These are phyloP conservation scores for Verbascum thapsus DNA, from an alignment of 257 asterid genomes.

Conservation along the genomic window DNA sequence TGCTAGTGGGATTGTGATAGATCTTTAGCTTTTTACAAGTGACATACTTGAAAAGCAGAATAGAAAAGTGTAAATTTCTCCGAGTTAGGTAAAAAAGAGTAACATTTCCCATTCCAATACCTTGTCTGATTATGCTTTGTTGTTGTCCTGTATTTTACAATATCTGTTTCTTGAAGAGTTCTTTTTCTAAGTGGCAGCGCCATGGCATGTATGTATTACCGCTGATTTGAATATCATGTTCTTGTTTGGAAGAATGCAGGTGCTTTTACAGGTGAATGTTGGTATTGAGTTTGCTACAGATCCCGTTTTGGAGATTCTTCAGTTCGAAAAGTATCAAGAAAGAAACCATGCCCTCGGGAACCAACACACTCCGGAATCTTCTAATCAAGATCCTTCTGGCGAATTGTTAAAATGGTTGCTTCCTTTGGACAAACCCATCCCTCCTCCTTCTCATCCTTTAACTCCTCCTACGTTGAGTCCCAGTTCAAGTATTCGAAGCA, in stretches of 20 bases:
- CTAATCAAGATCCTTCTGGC: constrained; percentile 71
- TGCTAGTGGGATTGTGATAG: constrained; percentile 3
- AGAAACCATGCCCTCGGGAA: constrained; percentile 49
- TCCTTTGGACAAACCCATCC: constrained; percentile 86
- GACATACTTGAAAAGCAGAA: constrained; percentile 7
- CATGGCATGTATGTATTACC: constrained; percentile 31
- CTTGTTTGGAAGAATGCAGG: constrained; percentile 98
- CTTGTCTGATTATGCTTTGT: constrained; percentile 6
- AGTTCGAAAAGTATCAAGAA: constrained; percentile 80
- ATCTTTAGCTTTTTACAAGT: background rate
- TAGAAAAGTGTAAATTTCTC: background rate
- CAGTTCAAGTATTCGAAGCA: constrained; percentile 66
- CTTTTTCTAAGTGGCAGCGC: constrained; percentile 17
- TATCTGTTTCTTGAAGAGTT: constrained; percentile 6
- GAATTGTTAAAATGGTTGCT: constrained; percentile 88
- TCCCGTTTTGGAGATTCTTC: constrained; percentile 95
- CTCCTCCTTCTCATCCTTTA: constrained; percentile 65
- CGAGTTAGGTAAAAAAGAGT: constrained; percentile 8
- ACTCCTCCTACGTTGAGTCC: constrained; percentile 73
- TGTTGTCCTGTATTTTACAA: constrained; percentile 6
- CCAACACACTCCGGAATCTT: constrained; percentile 39
- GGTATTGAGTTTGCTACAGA: constrained; percentile 70
- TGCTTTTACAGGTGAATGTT: constrained; percentile 90
- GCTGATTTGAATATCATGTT: constrained; percentile 57
- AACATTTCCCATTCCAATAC: constrained; percentile 22